Evolutionary conservation across 2,329 filamentous ascomycete genomes (phyloP).

Genomic region (Ceratocystiopsis minuta): DNA sequence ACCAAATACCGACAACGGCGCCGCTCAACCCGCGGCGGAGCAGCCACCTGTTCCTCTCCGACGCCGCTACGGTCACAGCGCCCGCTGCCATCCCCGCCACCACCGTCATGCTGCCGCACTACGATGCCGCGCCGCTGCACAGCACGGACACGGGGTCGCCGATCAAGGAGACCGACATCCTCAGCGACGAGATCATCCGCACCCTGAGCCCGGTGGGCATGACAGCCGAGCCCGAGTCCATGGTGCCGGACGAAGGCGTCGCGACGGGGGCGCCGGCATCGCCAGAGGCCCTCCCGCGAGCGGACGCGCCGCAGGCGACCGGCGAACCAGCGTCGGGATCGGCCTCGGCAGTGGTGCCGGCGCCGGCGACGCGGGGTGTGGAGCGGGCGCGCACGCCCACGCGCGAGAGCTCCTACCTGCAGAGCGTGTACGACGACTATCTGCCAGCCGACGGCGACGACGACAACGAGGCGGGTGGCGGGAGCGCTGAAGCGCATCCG

Average conservation of each 20-base stretch:
- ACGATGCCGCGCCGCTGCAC: constrained; percentile 8
- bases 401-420: constrained; percentile 44
- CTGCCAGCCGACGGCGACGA: constrained; percentile 32
- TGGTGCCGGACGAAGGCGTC: constrained; percentile 6
- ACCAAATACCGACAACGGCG: constrained; percentile 16
- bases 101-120: too few species aligned
- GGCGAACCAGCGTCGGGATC: constrained; percentile 9
- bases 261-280: constrained; percentile 3
- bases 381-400: constrained; percentile 2
- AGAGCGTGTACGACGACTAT: constrained; percentile 50
- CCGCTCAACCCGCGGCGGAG: constrained; percentile 26
- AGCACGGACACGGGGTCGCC: constrained; percentile 32
- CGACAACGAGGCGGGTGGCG: too few species aligned
- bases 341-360: too few species aligned
- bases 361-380: background rate
- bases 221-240: constrained; percentile 1
- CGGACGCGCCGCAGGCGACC: too few species aligned
- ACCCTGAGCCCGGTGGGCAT: constrained; percentile 37
- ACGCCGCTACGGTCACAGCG: constrained; percentile 27
- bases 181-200: constrained; percentile 58
- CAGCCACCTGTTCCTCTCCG: constrained; percentile 12
- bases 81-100: too few species aligned
- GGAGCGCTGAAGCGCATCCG: background rate
- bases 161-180: constrained; percentile 50
- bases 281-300: too few species aligned